Base-by-base conservation (phyloP, 352 stramenopile genomes). In the Pythium aristosporum region DNA sequence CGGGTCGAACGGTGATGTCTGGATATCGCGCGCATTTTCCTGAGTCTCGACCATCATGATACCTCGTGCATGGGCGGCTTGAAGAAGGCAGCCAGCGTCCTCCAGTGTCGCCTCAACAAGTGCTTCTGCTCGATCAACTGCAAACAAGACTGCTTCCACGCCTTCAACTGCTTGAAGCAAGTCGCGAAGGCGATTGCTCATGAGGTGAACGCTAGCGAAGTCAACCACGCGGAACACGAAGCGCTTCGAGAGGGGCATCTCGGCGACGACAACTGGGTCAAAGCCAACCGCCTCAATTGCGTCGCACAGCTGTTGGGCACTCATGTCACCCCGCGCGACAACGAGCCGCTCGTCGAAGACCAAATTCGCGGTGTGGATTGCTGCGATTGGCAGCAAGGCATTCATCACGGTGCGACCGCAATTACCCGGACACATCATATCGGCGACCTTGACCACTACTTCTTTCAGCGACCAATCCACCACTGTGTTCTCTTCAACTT, bases 391-490 rank as follows among this genome's bases (percentile, higher is more conserved):
- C 0, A 67, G 73, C 12, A 88, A 57, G 5, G 83, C 78, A 39
- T 85, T 86, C 23, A 94, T 63, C 21, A 94, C 80, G 3, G 84
- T 85, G n/a, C 69, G 75, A 15, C 86, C 86, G 49, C 86, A 94
- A 48, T 91, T 92, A 39, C 71, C 74, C 16, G 80, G 72, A 55
- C 86, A 94, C 84, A 94, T 94, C 80, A 94, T 94, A 21, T 87
- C 86, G 28, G 75, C 67, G 12, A 94, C 77, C 20, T 68, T 64
- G 12, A 94, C 54, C 28, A 89, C 79, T 37, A 92, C 69, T 65
- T 92, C 77, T 64, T 89, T 88, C 37, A 62, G 66, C 13, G 71
- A 67, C 83, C 83, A 92, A 11, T 50, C 25, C 37, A 75, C 70
- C 21, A 69, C 61, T 9, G 60, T 68, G n/a, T 75, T 63, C 32